Percentiles rank a stretch among this genome's conserved stretches.
Conservation (phyloP, 495 filamentous ascomycete species). For the Penicillium mononematosum region DNA sequence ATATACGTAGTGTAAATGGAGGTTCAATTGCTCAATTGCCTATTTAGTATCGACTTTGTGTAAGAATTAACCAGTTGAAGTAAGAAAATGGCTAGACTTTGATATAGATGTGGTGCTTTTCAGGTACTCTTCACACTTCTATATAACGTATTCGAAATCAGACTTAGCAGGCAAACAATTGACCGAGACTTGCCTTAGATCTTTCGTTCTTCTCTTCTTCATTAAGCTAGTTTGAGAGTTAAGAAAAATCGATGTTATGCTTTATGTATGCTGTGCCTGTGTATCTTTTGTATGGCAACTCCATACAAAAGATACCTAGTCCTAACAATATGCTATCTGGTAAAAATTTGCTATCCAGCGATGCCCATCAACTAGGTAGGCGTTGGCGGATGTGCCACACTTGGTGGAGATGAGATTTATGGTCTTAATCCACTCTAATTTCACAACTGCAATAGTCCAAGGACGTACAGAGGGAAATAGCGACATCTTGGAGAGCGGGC, state of each 20-base stretch:
- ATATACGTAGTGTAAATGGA: not conserved
- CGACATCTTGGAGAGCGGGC: too few species aligned
- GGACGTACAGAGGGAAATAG: too few species aligned
- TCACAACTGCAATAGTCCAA: too few species aligned
- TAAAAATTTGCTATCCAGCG: too few species aligned
- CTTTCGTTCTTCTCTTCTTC: not conserved
- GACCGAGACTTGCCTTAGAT: not conserved
- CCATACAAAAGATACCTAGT: not conserved
- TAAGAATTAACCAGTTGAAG: not conserved
- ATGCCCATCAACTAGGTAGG: too few species aligned
- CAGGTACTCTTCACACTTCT: not conserved
- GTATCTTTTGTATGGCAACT: not conserved
- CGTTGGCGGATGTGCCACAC: too few species aligned
- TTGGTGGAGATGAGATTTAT: too few species aligned
- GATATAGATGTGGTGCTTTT: not conserved
- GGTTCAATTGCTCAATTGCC: not conserved
- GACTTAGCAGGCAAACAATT: not conserved
- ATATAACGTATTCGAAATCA: not conserved
- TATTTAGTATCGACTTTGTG: not conserved
- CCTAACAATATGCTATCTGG: not conserved
- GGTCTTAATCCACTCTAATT: too few species aligned
- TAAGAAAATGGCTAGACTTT: not conserved
- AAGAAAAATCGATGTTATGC: not conserved
- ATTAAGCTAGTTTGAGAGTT: not conserved
- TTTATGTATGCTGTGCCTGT: not conserved